Evolutionary conservation across 2,329 filamentous ascomycete genomes (phyloP), one percentile per base, ranked within the genome.

Genomic region (Alternaria hordeiaustralica): DNA sequence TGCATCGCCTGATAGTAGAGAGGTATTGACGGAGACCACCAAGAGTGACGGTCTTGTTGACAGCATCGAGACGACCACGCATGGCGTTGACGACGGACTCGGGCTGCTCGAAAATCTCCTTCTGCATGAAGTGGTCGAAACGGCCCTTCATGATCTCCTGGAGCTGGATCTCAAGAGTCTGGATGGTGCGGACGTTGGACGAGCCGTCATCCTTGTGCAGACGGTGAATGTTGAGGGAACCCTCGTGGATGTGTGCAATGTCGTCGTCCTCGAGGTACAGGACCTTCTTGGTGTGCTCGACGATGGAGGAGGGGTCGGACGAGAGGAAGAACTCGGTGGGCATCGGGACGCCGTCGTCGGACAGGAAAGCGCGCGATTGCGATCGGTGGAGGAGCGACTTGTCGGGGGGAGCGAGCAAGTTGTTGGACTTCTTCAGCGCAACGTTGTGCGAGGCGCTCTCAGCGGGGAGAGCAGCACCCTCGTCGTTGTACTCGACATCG

Each of bases 121-220:
- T 99, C 83, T 99, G 96, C 96, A 99, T 99, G 87, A 97, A 99
- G 86, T 99, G 96, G 82, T 99, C 96, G 84, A 98, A 99, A 81
- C 96, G 96, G 83, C 96, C 96, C 91, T 99, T 99, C 96, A 99
- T 99, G 84, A 99, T 99, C 87, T 99, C 94, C 86, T 99, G 96
- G 70, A 99, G 91, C 87, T 99, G 94, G 55, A 99, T 92, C 87
- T 99, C 96, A 60, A 99, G 89, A 60, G 96, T 99, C 88, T 99
- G 96, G 81, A 99, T 99, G 75, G 92, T 93, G 81, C 96, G 94
- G 74, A 98, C 94, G 80, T 98, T 97, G 84, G 93, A 97, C 79
- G 92, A 94, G 72, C 95, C 95, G 80, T 98, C 95, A 74, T 94
- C 92, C 89, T 98, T 98, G 84, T 92, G 94, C 74, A 98, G 87